Base-by-base conservation (phyloP, 73 alveolate genomes). In the Paramecium tetraurelia region DNA sequence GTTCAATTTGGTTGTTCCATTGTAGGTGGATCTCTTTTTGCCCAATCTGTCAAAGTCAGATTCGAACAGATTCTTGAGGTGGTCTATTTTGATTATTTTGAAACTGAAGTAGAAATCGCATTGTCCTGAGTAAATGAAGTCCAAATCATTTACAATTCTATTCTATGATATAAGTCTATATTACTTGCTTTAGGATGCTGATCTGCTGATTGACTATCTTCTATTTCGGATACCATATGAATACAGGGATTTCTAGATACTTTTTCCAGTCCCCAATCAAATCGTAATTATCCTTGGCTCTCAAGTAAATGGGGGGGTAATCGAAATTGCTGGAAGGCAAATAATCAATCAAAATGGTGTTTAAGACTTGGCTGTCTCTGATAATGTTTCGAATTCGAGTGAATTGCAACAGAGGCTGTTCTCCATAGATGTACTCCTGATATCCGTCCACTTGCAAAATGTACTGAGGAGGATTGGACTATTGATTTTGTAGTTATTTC, bases 371-470 rank as follows among this genome's bases (percentile, higher is more conserved):
- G 14, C 75, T 94, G 75, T 95, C 96, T 68, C 98, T 87, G 20
- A 97, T 93, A 33, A 94, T 93, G 9, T 87, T 72, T 75, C 99
- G 94, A 21, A 97, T 98, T 86, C 98, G 93, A 46, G 96, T 97
- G 92, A 95, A 97, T 58, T 94, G 92, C 3, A 97, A 92, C 89
- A 97, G 71, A 33, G 98, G 97, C 41, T 97, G 92, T 68, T 96
- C 95, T n/a, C 99, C 99, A 58, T 95, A 94, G 10, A 97, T 89
- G 59, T 92, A 97, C 59, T 97, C 99, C 85, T 96, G 86, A 46
- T 63, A 93, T 22, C 98, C 98, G 22, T 92, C 96, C 3, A 95
- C 97, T 75, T 97, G 86, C 41, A 97, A 92, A 22, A 96, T 96
- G 24, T 96, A 88, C 53, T 93, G 69, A 58, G 92, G 44, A 8